These are phyloP conservation scores for Ilex aquifolium DNA, from an alignment of 257 asterid genomes.

Conservation along the genomic window DNA sequence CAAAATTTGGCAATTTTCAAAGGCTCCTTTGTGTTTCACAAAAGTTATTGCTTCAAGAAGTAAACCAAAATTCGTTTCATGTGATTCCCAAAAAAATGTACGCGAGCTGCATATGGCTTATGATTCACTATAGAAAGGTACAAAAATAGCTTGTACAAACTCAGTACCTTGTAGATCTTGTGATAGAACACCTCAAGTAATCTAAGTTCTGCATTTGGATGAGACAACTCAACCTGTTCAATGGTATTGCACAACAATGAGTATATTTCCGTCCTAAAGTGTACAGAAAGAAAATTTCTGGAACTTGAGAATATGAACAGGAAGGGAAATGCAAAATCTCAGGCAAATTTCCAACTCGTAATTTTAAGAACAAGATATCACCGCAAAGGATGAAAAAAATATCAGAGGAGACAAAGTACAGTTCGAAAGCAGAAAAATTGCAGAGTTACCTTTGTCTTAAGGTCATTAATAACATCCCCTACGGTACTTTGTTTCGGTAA, in stretches of 20 bases:
- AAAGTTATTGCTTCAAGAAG: no score
- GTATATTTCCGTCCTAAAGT: no score
- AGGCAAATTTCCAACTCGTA: no score
- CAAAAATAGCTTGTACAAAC: no score
- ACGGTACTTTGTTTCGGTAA: slow-evolving; percentile 50
- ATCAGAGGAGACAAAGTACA: not conserved
- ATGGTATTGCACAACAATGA: not conserved
- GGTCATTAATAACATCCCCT: slow-evolving; percentile 49
- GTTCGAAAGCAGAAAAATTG: not conserved
- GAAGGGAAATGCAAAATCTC: no score
- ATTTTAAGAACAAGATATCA: slow-evolving; percentile 3
- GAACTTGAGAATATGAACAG: slow-evolving; percentile 5
- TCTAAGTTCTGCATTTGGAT: slow-evolving; percentile 55
- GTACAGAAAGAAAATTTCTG: no score
- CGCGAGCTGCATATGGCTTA: no score
- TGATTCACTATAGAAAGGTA: no score
- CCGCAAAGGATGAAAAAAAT: not conserved
- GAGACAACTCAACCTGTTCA: slow-evolving; percentile 54
- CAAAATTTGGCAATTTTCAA: no score
- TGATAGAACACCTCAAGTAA: slow-evolving; percentile 56
- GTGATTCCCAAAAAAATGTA: no score
- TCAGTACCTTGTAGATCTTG: slow-evolving; percentile 56
- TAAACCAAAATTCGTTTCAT: no score
- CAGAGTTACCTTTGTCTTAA: slow-evolving; percentile 55
- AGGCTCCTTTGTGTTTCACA: no score